Percentiles rank a stretch among this genome's conserved stretches.
These are phyloP conservation scores for Suillus bovinus DNA, from an alignment of 768 basidiomycete species.

Conservation along the genomic window DNA sequence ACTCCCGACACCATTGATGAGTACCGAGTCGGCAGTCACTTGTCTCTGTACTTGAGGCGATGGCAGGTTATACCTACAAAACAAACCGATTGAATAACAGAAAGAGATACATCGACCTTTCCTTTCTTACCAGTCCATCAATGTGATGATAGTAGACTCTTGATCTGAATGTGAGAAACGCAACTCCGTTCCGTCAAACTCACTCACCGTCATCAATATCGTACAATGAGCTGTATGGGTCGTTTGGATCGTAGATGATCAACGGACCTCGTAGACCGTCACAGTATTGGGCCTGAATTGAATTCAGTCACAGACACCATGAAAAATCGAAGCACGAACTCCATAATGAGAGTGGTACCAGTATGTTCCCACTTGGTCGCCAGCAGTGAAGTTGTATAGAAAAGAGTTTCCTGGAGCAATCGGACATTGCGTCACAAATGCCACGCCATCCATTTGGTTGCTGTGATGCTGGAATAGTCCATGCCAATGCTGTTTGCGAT, in stretches of 20 bases:
- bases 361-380: background rate
- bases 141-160: background rate
- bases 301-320: background rate
- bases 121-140: background rate
- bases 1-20: constrained; percentile 44
- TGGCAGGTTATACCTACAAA: background rate
- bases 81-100: background rate
- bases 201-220: background rate
- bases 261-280: constrained; percentile 53
- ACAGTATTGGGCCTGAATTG: constrained; percentile 44
- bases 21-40: background rate
- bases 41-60: background rate
- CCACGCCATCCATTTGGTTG: background rate
- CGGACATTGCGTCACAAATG: background rate
- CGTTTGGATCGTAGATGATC: constrained; percentile 43
- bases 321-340: background rate
- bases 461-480: background rate
- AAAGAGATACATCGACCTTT: background rate
- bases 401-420: background rate
- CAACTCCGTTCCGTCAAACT: background rate
- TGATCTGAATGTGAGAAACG: background rate
- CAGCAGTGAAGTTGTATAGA: background rate
- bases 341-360: constrained; percentile 3
- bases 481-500: background rate
- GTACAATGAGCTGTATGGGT: background rate